These are phyloP conservation scores for Aspergillus incahuasiensis DNA, from an alignment of 495 filamentous ascomycete species.

Conservation along the genomic window DNA sequence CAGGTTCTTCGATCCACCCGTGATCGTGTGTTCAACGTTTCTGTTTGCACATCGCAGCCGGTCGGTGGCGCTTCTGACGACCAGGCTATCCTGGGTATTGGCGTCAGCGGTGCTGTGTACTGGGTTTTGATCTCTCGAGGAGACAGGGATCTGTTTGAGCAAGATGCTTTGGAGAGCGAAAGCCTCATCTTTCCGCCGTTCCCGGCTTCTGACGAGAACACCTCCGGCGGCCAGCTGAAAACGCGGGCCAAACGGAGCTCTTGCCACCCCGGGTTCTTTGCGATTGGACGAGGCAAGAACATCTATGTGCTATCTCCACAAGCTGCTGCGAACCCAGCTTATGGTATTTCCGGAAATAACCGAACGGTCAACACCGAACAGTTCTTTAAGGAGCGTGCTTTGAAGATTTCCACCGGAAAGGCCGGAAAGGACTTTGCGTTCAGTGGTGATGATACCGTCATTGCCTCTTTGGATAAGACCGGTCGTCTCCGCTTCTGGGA, in stretches of 20 bases:
- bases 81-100: conserved; percentile 84
- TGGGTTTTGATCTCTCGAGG: conserved; percentile 74
- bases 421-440: conserved; percentile 98
- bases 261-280: conserved; percentile 86
- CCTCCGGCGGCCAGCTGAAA: conserved; percentile 87
- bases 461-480: conserved; percentile 94
- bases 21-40: conserved; percentile 92
- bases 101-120: conserved; percentile 89
- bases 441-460: conserved; percentile 88
- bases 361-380: conserved; percentile 77
- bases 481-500: conserved; percentile 97
- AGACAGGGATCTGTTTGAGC: conserved; percentile 68
- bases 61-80: conserved; percentile 41
- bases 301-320: conserved; percentile 87
- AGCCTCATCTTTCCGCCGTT: conserved; percentile 80
- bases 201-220: conserved; percentile 68
- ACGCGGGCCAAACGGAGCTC: conserved; percentile 86
- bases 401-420: conserved; percentile 94
- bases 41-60: conserved; percentile 60
- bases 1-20: conserved; percentile 81
- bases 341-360: conserved; percentile 65
- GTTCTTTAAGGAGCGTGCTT: conserved; percentile 75
- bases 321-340: conserved; percentile 63
- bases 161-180: conserved; percentile 65
- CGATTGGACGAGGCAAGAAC: conserved; percentile 88